Percentiles rank a stretch among this genome's conserved stretches.
phyloP scores from a whole-genome alignment of 192 early-diverging fungal genomes.

The Radiomyces spectabilis region DNA sequence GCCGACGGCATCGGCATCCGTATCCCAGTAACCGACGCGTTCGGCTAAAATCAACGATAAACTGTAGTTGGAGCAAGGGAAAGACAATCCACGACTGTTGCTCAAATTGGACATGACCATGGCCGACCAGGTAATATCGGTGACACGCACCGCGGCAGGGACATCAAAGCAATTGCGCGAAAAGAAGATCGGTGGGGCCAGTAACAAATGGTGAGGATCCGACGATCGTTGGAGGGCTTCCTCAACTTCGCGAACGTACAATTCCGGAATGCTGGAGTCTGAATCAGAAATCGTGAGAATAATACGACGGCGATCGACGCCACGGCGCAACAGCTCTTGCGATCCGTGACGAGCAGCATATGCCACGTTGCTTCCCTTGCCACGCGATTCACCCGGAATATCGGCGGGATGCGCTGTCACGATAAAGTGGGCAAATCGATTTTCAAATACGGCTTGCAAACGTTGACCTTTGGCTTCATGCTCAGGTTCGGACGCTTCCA shows the following conservation, averaged over 20 bases:
- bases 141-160: slow-evolving; percentile 62
- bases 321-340: slow-evolving; percentile 18
- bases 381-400: slow-evolving; percentile 59
- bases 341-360: slow-evolving; percentile 46
- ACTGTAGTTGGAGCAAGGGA: slow-evolving; percentile 74
- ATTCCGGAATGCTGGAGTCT: slow-evolving; percentile 65
- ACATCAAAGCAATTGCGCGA: slow-evolving; percentile 59
- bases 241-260: slow-evolving; percentile 46
- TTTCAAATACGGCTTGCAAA: slow-evolving; percentile 42
- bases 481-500: slow-evolving; percentile 60
- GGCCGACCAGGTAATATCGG: slow-evolving; percentile 70
- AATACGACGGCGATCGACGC: slow-evolving; percentile 42
- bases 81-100: slow-evolving; percentile 48
- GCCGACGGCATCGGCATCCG: slow-evolving; percentile 68
- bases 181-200: slow-evolving; percentile 43
- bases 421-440: slow-evolving; percentile 57
- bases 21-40: slow-evolving; percentile 70
- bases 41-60: slow-evolving; percentile 66
- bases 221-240: slow-evolving; percentile 27
- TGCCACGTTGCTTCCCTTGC: slow-evolving; percentile 67
- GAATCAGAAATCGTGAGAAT: slow-evolving; percentile 70
- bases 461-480: slow-evolving; percentile 42
- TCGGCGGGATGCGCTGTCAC: slow-evolving; percentile 60
- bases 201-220: slow-evolving; percentile 36
- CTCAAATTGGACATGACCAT: slow-evolving; percentile 67